Evolutionary conservation across 2,329 filamentous ascomycete species (phyloP), one percentile per base, ranked within the genome.

Genomic region (Colletotrichum lini): DNA sequence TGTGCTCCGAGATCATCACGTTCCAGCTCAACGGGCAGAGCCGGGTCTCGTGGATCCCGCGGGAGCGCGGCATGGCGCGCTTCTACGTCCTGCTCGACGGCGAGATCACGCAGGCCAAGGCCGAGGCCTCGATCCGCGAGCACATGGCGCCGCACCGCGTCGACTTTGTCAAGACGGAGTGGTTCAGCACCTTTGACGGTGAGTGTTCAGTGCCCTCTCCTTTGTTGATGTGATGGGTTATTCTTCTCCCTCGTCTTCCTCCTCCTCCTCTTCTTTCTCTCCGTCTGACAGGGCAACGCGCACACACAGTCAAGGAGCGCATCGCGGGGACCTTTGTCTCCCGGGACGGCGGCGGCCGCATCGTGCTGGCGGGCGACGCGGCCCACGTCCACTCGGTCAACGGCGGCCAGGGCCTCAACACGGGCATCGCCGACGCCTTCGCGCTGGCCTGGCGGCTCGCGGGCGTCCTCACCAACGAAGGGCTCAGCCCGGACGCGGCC

Each of bases 391-490:
- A 87, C 72, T 83, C 80, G 44, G 83, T 84, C 3, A 81, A 84
- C 4, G 86, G 84, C 3, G 86, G 83, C 1, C 85, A 88, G 74
- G 86, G 86, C 2, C 83, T 88, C 80, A 88, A 88, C 69, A 84
- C 85, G 0, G 85, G 86, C 0, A 80, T 88, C 23, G 83, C 83
- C 59, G 86, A 88, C 73, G 82, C 84, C 1, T 81, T 85, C 45
- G 87, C 87, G 49, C 76, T 88, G 5, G 82, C 82, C n/a, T 88
- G 86, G 84, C 88, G 87, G 72, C 77, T 88, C 2, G 80, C 82
- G 85, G 82, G 76, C 7, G 77, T 78, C 0, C 45, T 79, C 10
- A 78, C 75, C 8, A 70, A 77, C 16, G 72, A 77, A 2, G 61
- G 62, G 9, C 72, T 81, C 26, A 65, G 70, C 21, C 64, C 72